Evolutionary conservation across 768 basidiomycete genomes (phyloP).

Genomic region (Lactarius hengduanensis): DNA sequence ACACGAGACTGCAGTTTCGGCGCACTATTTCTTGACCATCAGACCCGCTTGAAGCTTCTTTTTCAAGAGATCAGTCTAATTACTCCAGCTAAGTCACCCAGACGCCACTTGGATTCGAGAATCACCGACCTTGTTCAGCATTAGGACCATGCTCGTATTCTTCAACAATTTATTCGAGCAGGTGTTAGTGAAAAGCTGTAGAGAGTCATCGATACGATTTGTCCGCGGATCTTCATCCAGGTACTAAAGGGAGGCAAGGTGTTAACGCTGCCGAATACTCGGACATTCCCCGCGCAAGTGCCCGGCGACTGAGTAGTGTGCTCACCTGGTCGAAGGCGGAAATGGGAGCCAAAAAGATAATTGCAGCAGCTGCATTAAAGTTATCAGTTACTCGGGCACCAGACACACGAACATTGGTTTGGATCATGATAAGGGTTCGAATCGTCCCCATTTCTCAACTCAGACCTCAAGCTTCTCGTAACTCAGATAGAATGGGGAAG

Average conservation of each 20-base stretch:
- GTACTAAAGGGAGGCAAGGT: conserved; percentile 47
- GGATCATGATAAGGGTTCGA: conserved; percentile 9
- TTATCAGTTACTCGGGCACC: conserved; percentile 13
- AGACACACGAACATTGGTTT: conserved; percentile 2
- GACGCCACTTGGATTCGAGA: conserved; percentile 42
- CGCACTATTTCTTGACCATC: conserved; percentile 78
- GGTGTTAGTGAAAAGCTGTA: conserved; percentile 85
- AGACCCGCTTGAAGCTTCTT: conserved; percentile 70
- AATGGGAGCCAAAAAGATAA: conserved; percentile 85
- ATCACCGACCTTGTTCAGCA: conserved; percentile 68
- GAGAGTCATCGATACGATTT: conserved; percentile 83
- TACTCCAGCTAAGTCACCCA: conserved; percentile 36
- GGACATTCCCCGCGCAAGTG: conserved; percentile 5
- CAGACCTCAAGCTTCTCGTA: conserved; percentile 6
- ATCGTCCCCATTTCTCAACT: conserved; percentile 6
- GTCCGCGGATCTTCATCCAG: conserved; percentile 83
- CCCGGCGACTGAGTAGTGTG: neutral
- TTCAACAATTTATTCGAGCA: conserved; percentile 80
- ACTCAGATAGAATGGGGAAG: conserved; percentile 30
- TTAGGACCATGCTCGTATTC: conserved; percentile 45
- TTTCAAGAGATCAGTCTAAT: conserved; percentile 76
- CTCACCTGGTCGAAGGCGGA: conserved; percentile 83
- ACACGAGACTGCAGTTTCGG: neutral
- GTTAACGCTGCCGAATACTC: conserved; percentile 43
- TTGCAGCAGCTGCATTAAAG: conserved; percentile 59